phyloP scores from a whole-genome alignment of 805 yeast genomes.

The Suhomyces prunicola region DNA sequence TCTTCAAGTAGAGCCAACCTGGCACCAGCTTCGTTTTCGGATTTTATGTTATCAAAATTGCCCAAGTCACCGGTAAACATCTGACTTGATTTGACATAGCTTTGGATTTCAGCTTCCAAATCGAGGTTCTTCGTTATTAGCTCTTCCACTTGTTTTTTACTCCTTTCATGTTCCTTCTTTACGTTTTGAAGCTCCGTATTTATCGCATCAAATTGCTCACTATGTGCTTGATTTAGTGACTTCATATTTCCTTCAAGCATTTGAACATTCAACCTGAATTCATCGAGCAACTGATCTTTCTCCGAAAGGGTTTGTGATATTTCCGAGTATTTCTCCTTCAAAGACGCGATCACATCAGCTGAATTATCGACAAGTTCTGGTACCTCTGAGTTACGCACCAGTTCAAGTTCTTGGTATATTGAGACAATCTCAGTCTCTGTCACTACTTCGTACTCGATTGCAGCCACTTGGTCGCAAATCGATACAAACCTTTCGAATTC shows the following conservation, averaged over 20 bases:
- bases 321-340: background rate
- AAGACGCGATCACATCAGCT: background rate
- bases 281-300: conserved; percentile 35
- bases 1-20: conserved; percentile 43
- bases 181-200: conserved; percentile 8
- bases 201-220: conserved; percentile 20
- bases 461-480: background rate
- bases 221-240: conserved; percentile 27
- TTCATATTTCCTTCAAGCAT: conserved; percentile 44
- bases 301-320: conserved; percentile 6
- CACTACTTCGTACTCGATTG: background rate
- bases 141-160: conserved; percentile 18
- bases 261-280: conserved; percentile 43
- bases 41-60: conserved; percentile 29
- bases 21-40: conserved; percentile 30
- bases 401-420: background rate
- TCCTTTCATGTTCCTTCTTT: conserved; percentile 8
- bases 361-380: background rate
- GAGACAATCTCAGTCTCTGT: background rate
- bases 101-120: conserved; percentile 22
- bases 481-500: background rate
- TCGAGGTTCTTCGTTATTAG: conserved; percentile 18
- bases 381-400: background rate
- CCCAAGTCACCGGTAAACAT: conserved; percentile 16
- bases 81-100: conserved; percentile 20